These are phyloP conservation scores for Ceratorhiza oryzae-sativae DNA, from an alignment of 1,284 basidiomycete species.

Conservation along the genomic window DNA sequence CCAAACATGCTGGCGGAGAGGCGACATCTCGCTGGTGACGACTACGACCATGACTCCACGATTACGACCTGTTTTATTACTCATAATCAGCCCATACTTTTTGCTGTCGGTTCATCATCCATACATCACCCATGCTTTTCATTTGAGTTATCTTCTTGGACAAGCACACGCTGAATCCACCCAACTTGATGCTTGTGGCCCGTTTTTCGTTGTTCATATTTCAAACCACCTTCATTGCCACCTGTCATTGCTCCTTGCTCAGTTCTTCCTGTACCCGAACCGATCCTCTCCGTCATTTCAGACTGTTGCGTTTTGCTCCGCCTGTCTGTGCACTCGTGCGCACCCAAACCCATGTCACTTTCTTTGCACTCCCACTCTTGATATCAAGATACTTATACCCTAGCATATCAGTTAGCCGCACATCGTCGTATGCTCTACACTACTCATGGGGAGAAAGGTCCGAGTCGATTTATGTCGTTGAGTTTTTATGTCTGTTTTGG, in stretches of 20 bases:
- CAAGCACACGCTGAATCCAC: constrained; percentile 32
- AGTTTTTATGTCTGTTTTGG: constrained; percentile 13
- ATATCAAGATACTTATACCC: constrained; percentile 40
- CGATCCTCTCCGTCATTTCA: constrained; percentile 1
- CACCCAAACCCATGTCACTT: constrained; percentile 34
- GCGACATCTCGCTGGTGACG: constrained; percentile 21
- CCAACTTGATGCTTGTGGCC: constrained; percentile 35
- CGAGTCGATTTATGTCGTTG: constrained; percentile 1
- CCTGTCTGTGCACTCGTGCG: constrained; percentile 35
- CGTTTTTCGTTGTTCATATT: constrained; percentile 36
- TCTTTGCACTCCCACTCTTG: constrained; percentile 24
- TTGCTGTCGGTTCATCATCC: constrained; percentile 32
- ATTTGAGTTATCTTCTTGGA: constrained; percentile 35
- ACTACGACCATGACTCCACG: constrained; percentile 31
- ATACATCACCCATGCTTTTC: constrained; percentile 27
- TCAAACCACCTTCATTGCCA: constrained; percentile 26
- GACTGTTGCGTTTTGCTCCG: constrained; percentile 11
- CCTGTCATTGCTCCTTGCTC: constrained; percentile 7
- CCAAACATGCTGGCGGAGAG: constrained; percentile 24
- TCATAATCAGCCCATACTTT: constrained; percentile 31
- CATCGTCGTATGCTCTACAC: constrained; percentile 20
- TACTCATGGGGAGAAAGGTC: neutral
- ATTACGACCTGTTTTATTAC: constrained; percentile 32
- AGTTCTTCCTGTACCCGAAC: constrained; percentile 19
- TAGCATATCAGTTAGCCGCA: constrained; percentile 34